Evolutionary conservation across 345 rosid species (phyloP).

Genomic region (Nasturtium officinale): DNA sequence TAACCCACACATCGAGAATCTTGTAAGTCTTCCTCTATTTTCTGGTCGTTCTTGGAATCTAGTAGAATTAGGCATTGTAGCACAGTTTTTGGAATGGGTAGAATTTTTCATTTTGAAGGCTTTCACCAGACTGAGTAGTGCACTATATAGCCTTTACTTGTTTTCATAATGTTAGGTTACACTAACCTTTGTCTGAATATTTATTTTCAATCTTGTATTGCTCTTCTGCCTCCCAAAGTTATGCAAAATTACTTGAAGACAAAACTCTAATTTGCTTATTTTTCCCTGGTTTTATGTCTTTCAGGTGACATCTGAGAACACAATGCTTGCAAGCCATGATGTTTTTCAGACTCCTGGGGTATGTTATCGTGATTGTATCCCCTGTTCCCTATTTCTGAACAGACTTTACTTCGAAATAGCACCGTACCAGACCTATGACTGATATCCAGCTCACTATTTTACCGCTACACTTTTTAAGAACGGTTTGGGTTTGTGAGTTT

Average conservation of each 20-base stretch:
- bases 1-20: constrained; percentile 49
- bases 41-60: constrained; percentile 5
- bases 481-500: background rate
- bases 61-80: too few species aligned
- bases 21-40: constrained; percentile 50
- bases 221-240: background rate
- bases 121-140: background rate
- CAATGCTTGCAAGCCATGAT: constrained; percentile 51
- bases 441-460: background rate
- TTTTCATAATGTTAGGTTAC: constrained; percentile 9
- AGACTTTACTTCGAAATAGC: background rate
- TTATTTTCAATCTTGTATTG: background rate
- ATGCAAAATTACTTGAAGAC: background rate
- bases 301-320: constrained; percentile 60
- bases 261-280: background rate
- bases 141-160: background rate
- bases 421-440: background rate
- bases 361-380: constrained; percentile 38
- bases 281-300: constrained; percentile 47
- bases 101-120: background rate
- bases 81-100: background rate
- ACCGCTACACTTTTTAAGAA: background rate
- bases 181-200: background rate
- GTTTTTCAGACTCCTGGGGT: constrained; percentile 85
- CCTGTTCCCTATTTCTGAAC: background rate